Evolutionary conservation across 2,329 filamentous ascomycete genomes (phyloP).

Genomic region (Aspergillus eucalypticola): DNA sequence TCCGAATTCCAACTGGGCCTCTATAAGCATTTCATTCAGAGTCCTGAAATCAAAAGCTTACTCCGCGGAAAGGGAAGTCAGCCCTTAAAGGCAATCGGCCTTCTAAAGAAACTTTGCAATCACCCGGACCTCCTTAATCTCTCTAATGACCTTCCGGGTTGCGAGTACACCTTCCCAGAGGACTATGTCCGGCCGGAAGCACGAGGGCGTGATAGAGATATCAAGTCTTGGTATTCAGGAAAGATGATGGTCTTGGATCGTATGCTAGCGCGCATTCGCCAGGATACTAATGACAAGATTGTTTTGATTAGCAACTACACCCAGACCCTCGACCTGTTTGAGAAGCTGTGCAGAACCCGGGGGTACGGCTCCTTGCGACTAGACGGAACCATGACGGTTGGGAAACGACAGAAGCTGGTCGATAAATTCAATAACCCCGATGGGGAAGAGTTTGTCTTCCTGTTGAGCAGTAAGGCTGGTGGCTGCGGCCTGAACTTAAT

Average conservation of each 20-base stretch:
- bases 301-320: slow-evolving; percentile 99
- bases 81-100: slow-evolving; percentile 91
- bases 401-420: slow-evolving; percentile 93
- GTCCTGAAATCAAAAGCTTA: slow-evolving; percentile 88
- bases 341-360: slow-evolving; percentile 80
- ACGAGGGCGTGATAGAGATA: slow-evolving; percentile 83
- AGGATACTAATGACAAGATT: slow-evolving; percentile 98
- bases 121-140: slow-evolving; percentile 91
- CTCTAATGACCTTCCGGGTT: slow-evolving; percentile 79
- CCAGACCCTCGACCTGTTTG: slow-evolving; percentile 91
- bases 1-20: slow-evolving; percentile 89
- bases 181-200: slow-evolving; percentile 87
- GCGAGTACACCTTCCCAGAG: slow-evolving; percentile 75
- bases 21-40: slow-evolving; percentile 97
- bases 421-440: slow-evolving; percentile 97
- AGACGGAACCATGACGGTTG: slow-evolving; percentile 97
- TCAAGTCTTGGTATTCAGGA: slow-evolving; percentile 94
- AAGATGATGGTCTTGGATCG: slow-evolving; percentile 98
- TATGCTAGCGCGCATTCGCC: slow-evolving; percentile 92
- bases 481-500: slow-evolving; percentile 96
- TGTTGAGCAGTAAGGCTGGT: slow-evolving; percentile 95
- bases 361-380: slow-evolving; percentile 84
- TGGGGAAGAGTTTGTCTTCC: slow-evolving; percentile 86
- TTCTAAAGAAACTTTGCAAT: slow-evolving; percentile 98
- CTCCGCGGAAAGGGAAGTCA: slow-evolving; percentile 93